These are phyloP conservation scores for Marasmius fiardii DNA, from an alignment of 1,284 basidiomycete species.

Conservation along the genomic window DNA sequence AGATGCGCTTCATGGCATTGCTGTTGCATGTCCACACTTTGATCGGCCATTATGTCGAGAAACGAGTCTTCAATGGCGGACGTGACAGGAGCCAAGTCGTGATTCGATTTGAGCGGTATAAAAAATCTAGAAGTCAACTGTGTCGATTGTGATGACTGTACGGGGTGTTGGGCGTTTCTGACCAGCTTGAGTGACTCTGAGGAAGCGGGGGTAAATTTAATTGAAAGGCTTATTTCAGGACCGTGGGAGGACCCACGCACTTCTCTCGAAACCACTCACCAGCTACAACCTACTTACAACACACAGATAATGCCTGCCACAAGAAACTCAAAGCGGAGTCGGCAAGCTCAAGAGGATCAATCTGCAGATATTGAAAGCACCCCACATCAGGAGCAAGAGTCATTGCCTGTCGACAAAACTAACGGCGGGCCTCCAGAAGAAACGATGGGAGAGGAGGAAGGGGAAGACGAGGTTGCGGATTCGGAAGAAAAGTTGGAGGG, in stretches of 20 bases:
- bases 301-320: conserved; percentile 16
- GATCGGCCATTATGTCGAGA: too few relatives aligned
- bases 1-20: too few relatives aligned
- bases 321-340: conserved; percentile 16
- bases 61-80: too few relatives aligned
- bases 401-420: conserved; percentile 7
- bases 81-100: too few relatives aligned
- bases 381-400: background rate
- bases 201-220: conserved; percentile 13
- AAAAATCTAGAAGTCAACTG: background rate
- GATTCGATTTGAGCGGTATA: too few relatives aligned
- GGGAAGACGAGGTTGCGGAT: background rate
- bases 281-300: background rate
- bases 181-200: too few relatives aligned
- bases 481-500: conserved; percentile 9
- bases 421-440: conserved; percentile 16
- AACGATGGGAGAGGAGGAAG: conserved; percentile 9
- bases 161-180: too few relatives aligned
- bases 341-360: conserved; percentile 9
- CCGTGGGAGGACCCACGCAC: background rate
- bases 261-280: too few relatives aligned
- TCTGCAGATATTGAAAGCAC: background rate
- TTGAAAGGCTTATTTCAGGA: conserved; percentile 8
- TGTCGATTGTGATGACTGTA: conserved; percentile 16
- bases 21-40: too few relatives aligned